Evolutionary conservation across 1,284 basidiomycete genomes (phyloP).

Genomic region (Microbotryum scabiosae): DNA sequence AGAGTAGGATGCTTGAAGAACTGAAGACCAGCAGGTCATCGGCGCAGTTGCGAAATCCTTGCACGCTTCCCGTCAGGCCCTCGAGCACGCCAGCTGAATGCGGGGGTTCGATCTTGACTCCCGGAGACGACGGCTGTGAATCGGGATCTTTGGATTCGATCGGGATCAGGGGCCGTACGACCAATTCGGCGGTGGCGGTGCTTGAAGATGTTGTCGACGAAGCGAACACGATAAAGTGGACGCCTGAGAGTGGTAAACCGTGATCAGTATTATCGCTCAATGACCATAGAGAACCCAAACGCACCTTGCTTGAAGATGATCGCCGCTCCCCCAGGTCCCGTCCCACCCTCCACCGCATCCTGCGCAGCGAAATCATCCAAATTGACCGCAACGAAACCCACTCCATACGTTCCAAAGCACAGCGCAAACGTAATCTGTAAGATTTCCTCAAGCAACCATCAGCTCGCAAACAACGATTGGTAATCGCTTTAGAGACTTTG

Average conservation of each 20-base stretch:
- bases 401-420: not conserved
- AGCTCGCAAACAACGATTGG: not conserved
- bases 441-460: not conserved
- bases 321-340: not conserved
- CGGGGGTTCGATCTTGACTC: not conserved
- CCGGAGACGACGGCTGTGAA: no score
- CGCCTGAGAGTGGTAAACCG: no score
- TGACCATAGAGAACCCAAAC: not conserved
- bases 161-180: constrained; percentile 1
- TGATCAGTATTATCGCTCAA: no score
- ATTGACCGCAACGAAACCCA: constrained; percentile 5
- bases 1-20: not conserved
- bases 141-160: no score
- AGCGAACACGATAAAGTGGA: not conserved
- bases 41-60: constrained; percentile 4
- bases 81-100: constrained; percentile 5
- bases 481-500: no score
- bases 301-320: constrained; percentile 7
- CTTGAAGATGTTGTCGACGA: not conserved
- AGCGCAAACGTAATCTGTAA: constrained; percentile 2
- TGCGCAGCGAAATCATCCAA: constrained; percentile 9
- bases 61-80: not conserved
- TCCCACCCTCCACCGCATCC: not conserved
- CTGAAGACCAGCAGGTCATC: constrained; percentile 6
- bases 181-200: not conserved